These are phyloP conservation scores for Yamadazyma sp. DNA, from an alignment of 1,139 yeast genomes.

Conservation along the genomic window DNA sequence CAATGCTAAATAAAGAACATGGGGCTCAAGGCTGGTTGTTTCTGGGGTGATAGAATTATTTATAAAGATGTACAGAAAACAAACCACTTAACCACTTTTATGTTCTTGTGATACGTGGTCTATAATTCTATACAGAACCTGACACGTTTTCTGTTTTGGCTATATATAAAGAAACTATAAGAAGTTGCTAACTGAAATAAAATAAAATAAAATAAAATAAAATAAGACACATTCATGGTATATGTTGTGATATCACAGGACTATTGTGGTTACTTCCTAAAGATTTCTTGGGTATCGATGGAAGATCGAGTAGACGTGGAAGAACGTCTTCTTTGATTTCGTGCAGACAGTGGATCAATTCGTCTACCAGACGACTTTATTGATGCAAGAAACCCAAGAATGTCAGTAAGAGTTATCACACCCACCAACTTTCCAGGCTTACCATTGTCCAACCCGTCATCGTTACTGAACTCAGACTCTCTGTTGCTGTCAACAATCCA, in stretches of 20 bases:
- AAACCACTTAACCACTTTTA: no score
- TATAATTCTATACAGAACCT: no score
- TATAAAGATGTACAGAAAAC: neutral
- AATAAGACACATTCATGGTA: no score
- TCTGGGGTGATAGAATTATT: no score
- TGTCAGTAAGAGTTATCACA: constrained; percentile 88
- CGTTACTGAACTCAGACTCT: constrained; percentile 11
- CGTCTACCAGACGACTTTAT: constrained; percentile 56
- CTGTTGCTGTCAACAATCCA: constrained; percentile 77
- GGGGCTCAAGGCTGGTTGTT: no score
- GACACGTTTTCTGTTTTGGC: no score
- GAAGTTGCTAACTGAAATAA: no score
- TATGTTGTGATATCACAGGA: no score
- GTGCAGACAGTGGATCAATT: constrained; percentile 79
- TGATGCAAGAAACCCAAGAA: constrained; percentile 75
- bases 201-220: no score
- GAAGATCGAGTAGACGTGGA: constrained; percentile 47
- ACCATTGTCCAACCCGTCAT: constrained; percentile 27
- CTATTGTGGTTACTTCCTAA: constrained; percentile 17
- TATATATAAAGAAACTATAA: no score
- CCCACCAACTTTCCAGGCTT: constrained; percentile 81
- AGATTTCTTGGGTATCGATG: constrained; percentile 25
- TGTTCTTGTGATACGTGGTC: no score
- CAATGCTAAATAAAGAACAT: neutral
- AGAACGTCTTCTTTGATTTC: constrained; percentile 82